Percentiles rank a stretch among this genome's conserved stretches.
These are phyloP conservation scores for Epichloe gansuensis DNA, from an alignment of 2,329 filamentous ascomycete genomes.

Conservation along the genomic window DNA sequence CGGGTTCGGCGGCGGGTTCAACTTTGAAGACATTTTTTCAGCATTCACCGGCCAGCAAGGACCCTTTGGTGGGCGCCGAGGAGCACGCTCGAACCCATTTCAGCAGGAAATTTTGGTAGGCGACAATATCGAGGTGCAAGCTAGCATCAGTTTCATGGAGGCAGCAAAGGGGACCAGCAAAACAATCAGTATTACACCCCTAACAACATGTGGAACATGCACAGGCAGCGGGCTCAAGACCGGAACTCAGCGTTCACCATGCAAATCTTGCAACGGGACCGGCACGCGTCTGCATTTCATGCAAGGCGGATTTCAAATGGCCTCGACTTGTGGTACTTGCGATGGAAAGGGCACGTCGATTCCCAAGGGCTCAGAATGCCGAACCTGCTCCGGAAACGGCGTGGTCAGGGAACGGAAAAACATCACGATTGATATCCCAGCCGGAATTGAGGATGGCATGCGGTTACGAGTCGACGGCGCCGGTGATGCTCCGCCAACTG, in stretches of 20 bases:
- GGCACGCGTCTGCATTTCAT: constrained; percentile 80
- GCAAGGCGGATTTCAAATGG: constrained; percentile 92
- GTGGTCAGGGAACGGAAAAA: constrained; percentile 73
- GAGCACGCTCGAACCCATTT: constrained; percentile 51
- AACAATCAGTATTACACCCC: constrained; percentile 73
- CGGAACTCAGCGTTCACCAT: constrained; percentile 59
- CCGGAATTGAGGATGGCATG: constrained; percentile 95
- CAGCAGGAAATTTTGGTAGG: constrained; percentile 74
- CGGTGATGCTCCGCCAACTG: constrained; percentile 74
- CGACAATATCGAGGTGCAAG: constrained; percentile 89
- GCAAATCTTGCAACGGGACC: constrained; percentile 71
- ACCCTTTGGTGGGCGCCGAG: constrained; percentile 40
- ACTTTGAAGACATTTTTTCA: constrained; percentile 91
- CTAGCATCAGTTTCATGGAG: constrained; percentile 89
- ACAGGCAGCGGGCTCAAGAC: constrained; percentile 72
- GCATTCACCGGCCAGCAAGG: constrained; percentile 55
- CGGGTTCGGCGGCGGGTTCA: constrained; percentile 72
- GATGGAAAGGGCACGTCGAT: constrained; percentile 64
- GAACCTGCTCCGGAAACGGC: constrained; percentile 67
- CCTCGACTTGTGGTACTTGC: constrained; percentile 72
- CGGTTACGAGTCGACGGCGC: constrained; percentile 71
- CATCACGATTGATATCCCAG: constrained; percentile 82
- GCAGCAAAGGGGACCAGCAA: constrained; percentile 84
- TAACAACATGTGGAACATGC: constrained; percentile 73
- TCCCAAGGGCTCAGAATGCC: constrained; percentile 70